Percentiles rank a stretch among this genome's conserved stretches.
These are phyloP conservation scores for Cyberlindnera mycetangii DNA, from an alignment of 805 yeast species.

Conservation along the genomic window DNA sequence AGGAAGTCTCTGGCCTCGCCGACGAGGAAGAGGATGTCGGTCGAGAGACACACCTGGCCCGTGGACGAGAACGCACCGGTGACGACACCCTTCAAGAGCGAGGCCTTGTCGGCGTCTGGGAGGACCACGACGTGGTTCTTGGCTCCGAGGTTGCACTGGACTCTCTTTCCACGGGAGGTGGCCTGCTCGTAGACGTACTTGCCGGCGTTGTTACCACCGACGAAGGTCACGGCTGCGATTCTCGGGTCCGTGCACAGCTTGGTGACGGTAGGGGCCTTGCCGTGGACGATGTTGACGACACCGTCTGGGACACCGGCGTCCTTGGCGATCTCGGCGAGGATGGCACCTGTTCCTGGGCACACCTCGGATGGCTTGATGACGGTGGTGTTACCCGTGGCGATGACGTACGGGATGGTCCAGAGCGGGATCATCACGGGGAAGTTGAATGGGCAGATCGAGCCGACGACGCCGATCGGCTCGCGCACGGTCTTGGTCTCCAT, in stretches of 20 bases:
- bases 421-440: constrained; percentile 80
- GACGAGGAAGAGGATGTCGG: constrained; percentile 69
- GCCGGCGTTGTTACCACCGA: constrained; percentile 79
- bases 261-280: constrained; percentile 69
- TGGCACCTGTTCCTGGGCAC: constrained; percentile 79
- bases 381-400: constrained; percentile 74
- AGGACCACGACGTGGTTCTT: constrained; percentile 72
- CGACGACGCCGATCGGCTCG: constrained; percentile 73
- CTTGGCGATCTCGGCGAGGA: constrained; percentile 65
- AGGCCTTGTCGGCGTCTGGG: constrained; percentile 68
- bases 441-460: constrained; percentile 77
- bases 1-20: constrained; percentile 64
- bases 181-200: constrained; percentile 67
- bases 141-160: constrained; percentile 77
- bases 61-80: constrained; percentile 85
- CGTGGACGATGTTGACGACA: constrained; percentile 69
- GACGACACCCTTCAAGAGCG: constrained; percentile 60
- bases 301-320: constrained; percentile 79
- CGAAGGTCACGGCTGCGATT: constrained; percentile 74
- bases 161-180: constrained; percentile 66
- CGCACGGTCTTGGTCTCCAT: constrained; percentile 75
- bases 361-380: constrained; percentile 70
- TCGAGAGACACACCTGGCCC: constrained; percentile 82
- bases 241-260: constrained; percentile 68
- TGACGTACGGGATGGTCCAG: constrained; percentile 53